These are phyloP conservation scores for Escallonia herrerae DNA, from an alignment of 129 eudicot genomes.

Conservation along the genomic window DNA sequence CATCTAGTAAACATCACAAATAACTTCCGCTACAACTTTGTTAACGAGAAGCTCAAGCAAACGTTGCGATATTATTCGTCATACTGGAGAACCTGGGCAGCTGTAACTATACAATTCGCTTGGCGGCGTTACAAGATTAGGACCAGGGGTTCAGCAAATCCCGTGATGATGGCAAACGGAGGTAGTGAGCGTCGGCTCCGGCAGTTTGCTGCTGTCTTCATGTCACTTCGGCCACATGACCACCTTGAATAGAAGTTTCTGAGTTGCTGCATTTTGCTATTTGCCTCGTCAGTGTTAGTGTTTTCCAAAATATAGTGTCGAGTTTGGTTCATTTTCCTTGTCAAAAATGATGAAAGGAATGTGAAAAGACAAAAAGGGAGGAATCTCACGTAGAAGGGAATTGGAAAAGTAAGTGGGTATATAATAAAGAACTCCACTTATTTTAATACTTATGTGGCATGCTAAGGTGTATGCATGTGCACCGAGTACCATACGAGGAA, in stretches of 20 bases:
- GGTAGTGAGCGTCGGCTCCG: conserved; percentile 25
- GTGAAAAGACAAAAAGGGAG: no score
- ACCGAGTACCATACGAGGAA: no score
- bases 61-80: conserved; percentile 50
- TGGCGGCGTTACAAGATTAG: conserved; percentile 38
- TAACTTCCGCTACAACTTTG: conserved; percentile 48
- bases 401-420: no score
- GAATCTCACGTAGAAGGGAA: no score
- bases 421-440: no score
- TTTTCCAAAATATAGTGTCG: no score
- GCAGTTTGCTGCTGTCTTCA: conserved; percentile 44
- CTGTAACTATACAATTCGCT: conserved; percentile 50
- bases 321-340: no score
- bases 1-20: conserved; percentile 40
- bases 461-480: no score
- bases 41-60: conserved; percentile 27
- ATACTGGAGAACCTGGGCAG: conserved; percentile 67
- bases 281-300: no score
- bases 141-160: conserved; percentile 13
- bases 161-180: background rate
- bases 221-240: conserved; percentile 61
- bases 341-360: no score
- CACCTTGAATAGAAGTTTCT: conserved; percentile 37
- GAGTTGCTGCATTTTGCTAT: no score
- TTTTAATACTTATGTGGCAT: no score